Conservation (phyloP, 768 basidiomycete species). For the Leccinum boreale region DNA sequence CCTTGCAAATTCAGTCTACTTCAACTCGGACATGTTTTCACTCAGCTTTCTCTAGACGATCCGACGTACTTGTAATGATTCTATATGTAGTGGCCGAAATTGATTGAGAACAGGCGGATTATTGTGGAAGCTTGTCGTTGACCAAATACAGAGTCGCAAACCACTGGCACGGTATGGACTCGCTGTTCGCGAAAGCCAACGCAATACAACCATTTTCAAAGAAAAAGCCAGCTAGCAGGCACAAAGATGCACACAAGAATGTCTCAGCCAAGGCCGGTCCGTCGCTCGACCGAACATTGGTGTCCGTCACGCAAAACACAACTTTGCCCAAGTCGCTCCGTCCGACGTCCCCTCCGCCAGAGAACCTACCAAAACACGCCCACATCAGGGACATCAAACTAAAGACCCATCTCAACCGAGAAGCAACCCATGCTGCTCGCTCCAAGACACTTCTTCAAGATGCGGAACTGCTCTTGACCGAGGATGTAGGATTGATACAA, state of each 20-base stretch:
- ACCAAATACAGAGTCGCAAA: background rate
- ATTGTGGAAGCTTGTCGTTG: too few relatives aligned
- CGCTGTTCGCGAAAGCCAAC: conserved; percentile 68
- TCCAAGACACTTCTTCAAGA: conserved; percentile 61
- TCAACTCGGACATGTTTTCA: too few relatives aligned
- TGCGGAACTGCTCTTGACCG: conserved; percentile 66
- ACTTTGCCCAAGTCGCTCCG: conserved; percentile 68
- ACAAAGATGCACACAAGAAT: conserved; percentile 15
- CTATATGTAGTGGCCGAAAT: too few relatives aligned
- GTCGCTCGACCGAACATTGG: conserved; percentile 48
- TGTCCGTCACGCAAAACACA: conserved; percentile 57
- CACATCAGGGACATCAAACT: conserved; percentile 77
- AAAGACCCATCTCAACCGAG: conserved; percentile 60
- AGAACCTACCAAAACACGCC: conserved; percentile 45
- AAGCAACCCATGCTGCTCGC: conserved; percentile 61
- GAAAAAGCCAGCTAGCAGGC: conserved; percentile 33
- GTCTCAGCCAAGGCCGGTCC: conserved; percentile 15
- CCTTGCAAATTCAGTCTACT: too few relatives aligned
- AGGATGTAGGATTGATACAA: conserved; percentile 70
- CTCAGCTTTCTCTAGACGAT: too few relatives aligned
- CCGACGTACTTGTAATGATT: too few relatives aligned
- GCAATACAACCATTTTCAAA: conserved; percentile 49
- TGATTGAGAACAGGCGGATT: too few relatives aligned
- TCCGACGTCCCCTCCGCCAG: conserved; percentile 43
- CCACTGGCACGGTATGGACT: conserved; percentile 44